Conservation (phyloP, 2,329 filamentous ascomycete genomes). For the Apiospora malaysiana region DNA sequence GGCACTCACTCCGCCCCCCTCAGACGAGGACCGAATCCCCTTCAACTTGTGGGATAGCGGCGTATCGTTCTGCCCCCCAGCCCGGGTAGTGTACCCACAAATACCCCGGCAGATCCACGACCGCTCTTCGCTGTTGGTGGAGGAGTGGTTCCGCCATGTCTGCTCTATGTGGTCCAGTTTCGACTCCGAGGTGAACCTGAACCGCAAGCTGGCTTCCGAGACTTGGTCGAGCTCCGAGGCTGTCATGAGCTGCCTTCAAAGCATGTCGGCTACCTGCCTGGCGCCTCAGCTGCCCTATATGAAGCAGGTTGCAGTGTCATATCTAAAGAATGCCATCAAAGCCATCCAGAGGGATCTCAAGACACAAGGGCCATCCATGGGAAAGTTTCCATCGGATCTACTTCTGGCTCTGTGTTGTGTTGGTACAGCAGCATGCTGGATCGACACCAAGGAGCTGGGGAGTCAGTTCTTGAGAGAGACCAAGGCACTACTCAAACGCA, state of each 20-base stretch:
- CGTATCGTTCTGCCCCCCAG: constrained; percentile 22
- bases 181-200: constrained; percentile 46
- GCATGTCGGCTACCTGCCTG: constrained; percentile 48
- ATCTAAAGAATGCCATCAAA: constrained; percentile 42
- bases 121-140: constrained; percentile 42
- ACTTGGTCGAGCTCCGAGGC: constrained; percentile 45
- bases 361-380: constrained; percentile 28
- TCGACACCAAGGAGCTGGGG: constrained; percentile 42
- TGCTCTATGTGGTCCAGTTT: constrained; percentile 49
- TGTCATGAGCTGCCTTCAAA: constrained; percentile 46
- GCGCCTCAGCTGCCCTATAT: constrained; percentile 43
- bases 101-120: constrained; percentile 33
- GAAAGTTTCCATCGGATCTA: constrained; percentile 40
- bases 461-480: constrained; percentile 41
- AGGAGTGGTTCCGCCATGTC: constrained; percentile 47
- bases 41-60: constrained; percentile 4
- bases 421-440: constrained; percentile 48
- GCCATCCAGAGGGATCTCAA: constrained; percentile 44
- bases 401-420: constrained; percentile 47
- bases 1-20: constrained; percentile 1
- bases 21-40: constrained; percentile 1
- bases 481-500: constrained; percentile 25
- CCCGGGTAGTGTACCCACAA: constrained; percentile 25
- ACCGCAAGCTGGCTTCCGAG: constrained; percentile 44
- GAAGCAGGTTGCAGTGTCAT: constrained; percentile 40